Evolutionary conservation across 805 yeast species (phyloP).

Genomic region (Teunomyces panamensis): DNA sequence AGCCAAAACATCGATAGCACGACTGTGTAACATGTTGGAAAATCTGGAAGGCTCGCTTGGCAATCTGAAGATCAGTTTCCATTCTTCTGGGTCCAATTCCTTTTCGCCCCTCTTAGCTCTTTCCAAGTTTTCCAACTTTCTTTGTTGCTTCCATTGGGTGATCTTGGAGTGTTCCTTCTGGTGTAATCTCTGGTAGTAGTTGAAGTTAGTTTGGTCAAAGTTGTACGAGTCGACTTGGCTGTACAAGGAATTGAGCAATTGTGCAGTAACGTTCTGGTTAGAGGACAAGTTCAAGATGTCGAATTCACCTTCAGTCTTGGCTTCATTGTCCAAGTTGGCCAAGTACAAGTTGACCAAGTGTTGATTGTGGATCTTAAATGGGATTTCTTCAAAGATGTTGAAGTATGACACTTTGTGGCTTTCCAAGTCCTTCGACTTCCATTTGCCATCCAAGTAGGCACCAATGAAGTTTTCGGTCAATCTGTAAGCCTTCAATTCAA

Average conservation of each 20-base stretch:
- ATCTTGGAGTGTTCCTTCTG: conserved; percentile 69
- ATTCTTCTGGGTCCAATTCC: conserved; percentile 56
- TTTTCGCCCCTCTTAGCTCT: conserved; percentile 58
- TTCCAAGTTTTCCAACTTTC: conserved; percentile 61
- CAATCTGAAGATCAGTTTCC: conserved; percentile 59
- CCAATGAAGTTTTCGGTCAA: conserved; percentile 60
- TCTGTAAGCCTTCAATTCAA: conserved; percentile 67
- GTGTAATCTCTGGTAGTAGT: conserved; percentile 75
- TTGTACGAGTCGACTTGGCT: conserved; percentile 72
- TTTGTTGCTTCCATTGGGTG: conserved; percentile 69
- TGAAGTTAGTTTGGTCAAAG: conserved; percentile 75
- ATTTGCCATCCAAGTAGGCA: conserved; percentile 54
- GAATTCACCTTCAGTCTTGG: conserved; percentile 22
- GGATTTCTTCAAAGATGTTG: conserved; percentile 70
- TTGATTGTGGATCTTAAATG: conserved; percentile 63
- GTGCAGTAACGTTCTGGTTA: conserved; percentile 43
- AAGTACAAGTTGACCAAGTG: conserved; percentile 60
- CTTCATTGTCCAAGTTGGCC: conserved; percentile 22
- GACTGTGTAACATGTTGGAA: conserved; percentile 65
- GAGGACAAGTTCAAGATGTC: conserved; percentile 42
- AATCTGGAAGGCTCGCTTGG: conserved; percentile 75
- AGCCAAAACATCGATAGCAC: conserved; percentile 68
- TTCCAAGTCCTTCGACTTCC: conserved; percentile 63
- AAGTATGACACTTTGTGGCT: conserved; percentile 58
- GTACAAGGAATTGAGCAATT: conserved; percentile 58